phyloP scores from a whole-genome alignment of 2,329 filamentous ascomycete species.

The Aciculosporium take region DNA sequence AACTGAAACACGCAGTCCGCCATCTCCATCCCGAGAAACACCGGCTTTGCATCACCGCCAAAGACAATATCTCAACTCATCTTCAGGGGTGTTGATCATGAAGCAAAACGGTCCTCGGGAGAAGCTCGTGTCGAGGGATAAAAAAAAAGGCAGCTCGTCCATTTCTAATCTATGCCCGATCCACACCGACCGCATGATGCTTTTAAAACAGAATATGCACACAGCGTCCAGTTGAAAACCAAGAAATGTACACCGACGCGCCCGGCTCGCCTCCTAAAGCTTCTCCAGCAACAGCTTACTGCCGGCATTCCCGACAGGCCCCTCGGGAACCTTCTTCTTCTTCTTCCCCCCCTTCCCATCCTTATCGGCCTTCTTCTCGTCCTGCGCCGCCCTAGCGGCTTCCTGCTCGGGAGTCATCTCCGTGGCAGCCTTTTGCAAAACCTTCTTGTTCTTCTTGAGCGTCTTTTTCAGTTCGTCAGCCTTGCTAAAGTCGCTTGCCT shows the following conservation, averaged over 20 bases:
- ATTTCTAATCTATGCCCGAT: conserved; percentile 1
- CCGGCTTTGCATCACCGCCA: no score
- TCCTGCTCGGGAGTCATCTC: conserved; percentile 42
- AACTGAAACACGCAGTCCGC: no score
- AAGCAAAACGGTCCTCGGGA: background rate
- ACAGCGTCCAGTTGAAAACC: background rate
- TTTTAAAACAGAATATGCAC: background rate
- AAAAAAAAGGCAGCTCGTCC: conserved; percentile 4
- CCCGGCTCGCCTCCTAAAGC: conserved; percentile 19
- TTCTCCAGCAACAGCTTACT: conserved; percentile 46
- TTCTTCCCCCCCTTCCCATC: conserved; percentile 27
- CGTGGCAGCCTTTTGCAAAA: conserved; percentile 51
- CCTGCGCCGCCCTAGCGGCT: conserved; percentile 34
- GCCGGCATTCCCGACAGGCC: conserved; percentile 45
- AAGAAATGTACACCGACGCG: background rate
- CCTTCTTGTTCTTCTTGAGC: conserved; percentile 59
- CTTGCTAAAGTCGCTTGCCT: conserved; percentile 56
- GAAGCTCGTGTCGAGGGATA: background rate
- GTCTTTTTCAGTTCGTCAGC: conserved; percentile 52
- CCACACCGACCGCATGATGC: background rate
- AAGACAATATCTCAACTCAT: no score
- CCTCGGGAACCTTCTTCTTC: conserved; percentile 30
- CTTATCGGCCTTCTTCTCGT: conserved; percentile 29
- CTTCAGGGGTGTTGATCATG: no score
- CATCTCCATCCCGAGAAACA: no score